Conservation (phyloP, 2,329 filamentous ascomycete genomes). For the Malbranchea zuffiana region DNA sequence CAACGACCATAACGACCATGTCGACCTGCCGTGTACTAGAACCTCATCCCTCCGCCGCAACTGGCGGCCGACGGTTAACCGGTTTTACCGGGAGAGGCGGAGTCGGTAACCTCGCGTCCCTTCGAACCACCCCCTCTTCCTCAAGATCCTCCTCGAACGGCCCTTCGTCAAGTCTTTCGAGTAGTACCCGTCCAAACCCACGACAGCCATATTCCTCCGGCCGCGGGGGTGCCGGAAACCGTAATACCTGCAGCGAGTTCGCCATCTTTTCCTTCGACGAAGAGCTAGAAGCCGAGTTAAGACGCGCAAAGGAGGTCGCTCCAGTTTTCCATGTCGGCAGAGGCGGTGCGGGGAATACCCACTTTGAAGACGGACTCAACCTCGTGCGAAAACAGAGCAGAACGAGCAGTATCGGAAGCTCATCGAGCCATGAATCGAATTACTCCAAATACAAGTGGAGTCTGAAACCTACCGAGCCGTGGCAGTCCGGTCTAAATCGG, state of each 20-base stretch:
- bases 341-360: slow-evolving; percentile 49
- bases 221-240: slow-evolving; percentile 47
- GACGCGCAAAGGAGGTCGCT: slow-evolving; percentile 42
- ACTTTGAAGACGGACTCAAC: slow-evolving; percentile 20
- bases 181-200: slow-evolving; percentile 33
- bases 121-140: slow-evolving; percentile 43
- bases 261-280: slow-evolving; percentile 58
- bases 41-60: slow-evolving; percentile 49
- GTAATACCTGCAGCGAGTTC: slow-evolving; percentile 41
- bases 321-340: slow-evolving; percentile 55
- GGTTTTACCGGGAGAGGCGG: slow-evolving; percentile 32
- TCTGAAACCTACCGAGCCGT: slow-evolving; percentile 5
- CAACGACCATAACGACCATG: slow-evolving; percentile 21
- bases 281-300: slow-evolving; percentile 49
- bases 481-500: slow-evolving; percentile 6
- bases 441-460: slow-evolving; percentile 4
- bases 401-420: slow-evolving; percentile 20
- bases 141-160: slow-evolving; percentile 28
- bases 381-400: slow-evolving; percentile 29
- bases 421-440: slow-evolving; percentile 5
- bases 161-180: slow-evolving; percentile 38
- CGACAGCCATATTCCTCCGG: slow-evolving; percentile 38
- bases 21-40: slow-evolving; percentile 46
- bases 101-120: slow-evolving; percentile 47
- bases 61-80: slow-evolving; percentile 33